Base-by-base conservation (phyloP, 1,284 basidiomycete genomes). In the Caloboletus inedulis region DNA sequence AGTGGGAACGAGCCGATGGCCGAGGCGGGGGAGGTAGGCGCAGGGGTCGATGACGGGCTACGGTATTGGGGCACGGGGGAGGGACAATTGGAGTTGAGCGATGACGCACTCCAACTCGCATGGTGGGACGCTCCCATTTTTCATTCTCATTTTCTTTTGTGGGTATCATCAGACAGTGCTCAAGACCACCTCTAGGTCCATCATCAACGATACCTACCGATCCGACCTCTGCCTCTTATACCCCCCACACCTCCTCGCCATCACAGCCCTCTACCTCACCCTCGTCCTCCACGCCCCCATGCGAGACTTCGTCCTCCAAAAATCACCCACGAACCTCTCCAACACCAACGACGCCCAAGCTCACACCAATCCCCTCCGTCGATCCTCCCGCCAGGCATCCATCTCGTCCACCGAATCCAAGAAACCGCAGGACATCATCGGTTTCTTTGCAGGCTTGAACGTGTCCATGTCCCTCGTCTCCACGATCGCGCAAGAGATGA, bases 161-260 rank as follows among this genome's bases (percentile, higher is more conserved):
- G 3, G 7, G 25, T 23, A 31, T 43, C 31, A 1, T 23, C 12
- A 50, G 27, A 3, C 23, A 14, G 19, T 31, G 18, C 33, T 59
- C 27, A 56, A 29, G 16, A 3, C 1, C 8, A 33, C 43, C 21
- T 37, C 5, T 51, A 95, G 94, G 92, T 94, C 95, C 68, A 84
- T 98, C 59, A 86, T 98, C 64, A 99, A 98, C 73, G 97, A 99
- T 70, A 93, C 90, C 0, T 98, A 94, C 68, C 86, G 93, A 47
- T 93, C 91, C 2, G 89, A 95, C 50, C 75, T 98, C 12, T 92
- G 91, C 60, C 82, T 98, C 10, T 73, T 97, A 33, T 89, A 98
- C 64, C 94, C 96, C 0, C 96, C 96, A 0, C 94, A 98, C 69
- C 78, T 98, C 52, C 89, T 98, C 55, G 94, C 96, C 16, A 81